Conservation (phyloP, 2,329 filamentous ascomycete species). For the Venturiaceae sp. region DNA sequence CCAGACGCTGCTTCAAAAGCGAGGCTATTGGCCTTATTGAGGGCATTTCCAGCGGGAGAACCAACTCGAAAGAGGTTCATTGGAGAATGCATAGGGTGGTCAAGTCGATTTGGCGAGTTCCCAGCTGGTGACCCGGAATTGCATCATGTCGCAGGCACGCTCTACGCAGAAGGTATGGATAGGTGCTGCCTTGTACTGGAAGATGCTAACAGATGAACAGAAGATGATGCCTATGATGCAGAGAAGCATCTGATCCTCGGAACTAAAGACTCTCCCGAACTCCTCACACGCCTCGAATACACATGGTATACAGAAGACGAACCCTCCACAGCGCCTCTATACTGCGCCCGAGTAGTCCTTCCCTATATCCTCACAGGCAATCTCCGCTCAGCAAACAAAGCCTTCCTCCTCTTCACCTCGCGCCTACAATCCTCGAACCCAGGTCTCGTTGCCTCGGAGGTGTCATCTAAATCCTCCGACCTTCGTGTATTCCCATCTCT, state of each 20-base stretch:
- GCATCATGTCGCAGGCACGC: conserved; percentile 78
- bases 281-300: conserved; percentile 77
- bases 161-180: conserved; percentile 66
- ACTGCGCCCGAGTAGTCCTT: conserved; percentile 76
- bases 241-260: conserved; percentile 84
- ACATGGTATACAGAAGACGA: conserved; percentile 88
- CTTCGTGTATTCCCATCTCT: conserved; percentile 78
- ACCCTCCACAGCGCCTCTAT: conserved; percentile 76
- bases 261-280: conserved; percentile 76
- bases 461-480: conserved; percentile 65
- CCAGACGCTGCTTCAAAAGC: conserved; percentile 66
- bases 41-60: conserved; percentile 72
- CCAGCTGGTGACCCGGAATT: conserved; percentile 89
- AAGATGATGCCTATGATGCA: conserved; percentile 86
- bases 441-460: conserved; percentile 66
- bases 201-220: conserved; percentile 28
- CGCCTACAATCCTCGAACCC: conserved; percentile 50
- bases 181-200: not conserved
- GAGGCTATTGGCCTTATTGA: conserved; percentile 65
- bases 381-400: conserved; percentile 76
- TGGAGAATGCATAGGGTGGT: conserved; percentile 80
- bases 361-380: conserved; percentile 90
- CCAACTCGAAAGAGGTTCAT: conserved; percentile 91
- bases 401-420: conserved; percentile 66
- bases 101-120: conserved; percentile 71